These are phyloP conservation scores for Basidiobolus meristosporus DNA, from an alignment of 371 early-diverging fungal genomes.

Conservation along the genomic window DNA sequence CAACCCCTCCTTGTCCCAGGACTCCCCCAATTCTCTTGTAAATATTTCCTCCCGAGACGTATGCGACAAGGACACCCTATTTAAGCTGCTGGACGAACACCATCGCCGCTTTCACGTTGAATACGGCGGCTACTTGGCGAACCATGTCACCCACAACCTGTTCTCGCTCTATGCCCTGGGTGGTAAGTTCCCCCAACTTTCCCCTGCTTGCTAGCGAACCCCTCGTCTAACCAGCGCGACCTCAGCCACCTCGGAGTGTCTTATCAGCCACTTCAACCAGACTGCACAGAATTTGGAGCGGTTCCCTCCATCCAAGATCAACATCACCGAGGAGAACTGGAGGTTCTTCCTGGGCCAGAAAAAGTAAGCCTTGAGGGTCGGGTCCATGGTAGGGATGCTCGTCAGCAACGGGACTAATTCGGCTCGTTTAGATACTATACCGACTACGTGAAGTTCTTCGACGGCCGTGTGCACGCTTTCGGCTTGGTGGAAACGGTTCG, in stretches of 20 bases:
- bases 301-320: neutral
- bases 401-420: no score
- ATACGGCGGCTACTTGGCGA: slow-evolving; percentile 1
- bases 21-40: no score
- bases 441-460: slow-evolving; percentile 1
- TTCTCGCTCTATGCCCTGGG: slow-evolving; percentile 2
- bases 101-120: neutral
- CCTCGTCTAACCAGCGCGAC: neutral
- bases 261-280: neutral
- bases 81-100: neutral
- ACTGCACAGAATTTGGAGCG: neutral
- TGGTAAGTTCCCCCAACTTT: neutral
- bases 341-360: neutral
- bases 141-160: slow-evolving; percentile 3
- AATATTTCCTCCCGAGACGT: no score
- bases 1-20: no score
- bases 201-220: neutral
- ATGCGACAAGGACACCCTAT: neutral
- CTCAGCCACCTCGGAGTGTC: neutral
- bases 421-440: slow-evolving; percentile 1
- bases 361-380: slow-evolving; percentile 1
- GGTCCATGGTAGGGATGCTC: no score
- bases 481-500: neutral
- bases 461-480: neutral
- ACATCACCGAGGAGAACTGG: slow-evolving; percentile 1